Evolutionary conservation across 768 basidiomycete genomes (phyloP), one percentile per base, ranked within the genome.

Genomic region (Amanita phalloides): DNA sequence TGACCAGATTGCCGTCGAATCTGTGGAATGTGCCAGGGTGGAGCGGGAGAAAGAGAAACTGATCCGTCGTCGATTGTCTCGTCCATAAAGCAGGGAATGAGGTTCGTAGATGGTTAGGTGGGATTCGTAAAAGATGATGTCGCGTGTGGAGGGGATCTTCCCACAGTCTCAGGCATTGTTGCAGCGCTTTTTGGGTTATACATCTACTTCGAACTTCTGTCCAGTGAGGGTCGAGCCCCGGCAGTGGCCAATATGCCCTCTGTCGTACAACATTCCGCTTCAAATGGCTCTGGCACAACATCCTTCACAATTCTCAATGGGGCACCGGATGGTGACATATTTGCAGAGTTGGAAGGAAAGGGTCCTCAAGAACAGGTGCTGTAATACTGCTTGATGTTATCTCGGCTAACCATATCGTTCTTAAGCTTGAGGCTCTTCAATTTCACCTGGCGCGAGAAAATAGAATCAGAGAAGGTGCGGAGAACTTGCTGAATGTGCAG

Each of bases 401-500:
- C 26, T 37, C 3, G 13, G 45, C 32, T 38, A 28, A 50, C 23
- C 30, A 36, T 49, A 38, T 47, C 46, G 20, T 39, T 39, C 37
- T 39, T 35, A 55, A 90, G 90, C 66, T 92, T 45, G 82, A 83
- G 42, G 67, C 72, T 4, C 71, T 96, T 17, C 78, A 79, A 46
- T 75, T 73, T 49, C 80, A 82, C 60, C 71, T 94, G 17, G 78
- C 79, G 49, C 74, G 87, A 54, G 85, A 93, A 68, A 81, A 79
- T 55, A 75, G 86, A 50, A 90, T 96, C 55, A 90, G 82, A 63
- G 91, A 92, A 65, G 93, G 93, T 9, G 93, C 93, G 0, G 90
- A 94, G 71, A 92, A 87, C 58, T 75, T 97, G 55, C 71, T 96
- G 11, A 81, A 81, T 58, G 83, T 88, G 67, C 67, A 74, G 30